phyloP scores from a whole-genome alignment of 768 basidiomycete genomes.

The Russula foetens region DNA sequence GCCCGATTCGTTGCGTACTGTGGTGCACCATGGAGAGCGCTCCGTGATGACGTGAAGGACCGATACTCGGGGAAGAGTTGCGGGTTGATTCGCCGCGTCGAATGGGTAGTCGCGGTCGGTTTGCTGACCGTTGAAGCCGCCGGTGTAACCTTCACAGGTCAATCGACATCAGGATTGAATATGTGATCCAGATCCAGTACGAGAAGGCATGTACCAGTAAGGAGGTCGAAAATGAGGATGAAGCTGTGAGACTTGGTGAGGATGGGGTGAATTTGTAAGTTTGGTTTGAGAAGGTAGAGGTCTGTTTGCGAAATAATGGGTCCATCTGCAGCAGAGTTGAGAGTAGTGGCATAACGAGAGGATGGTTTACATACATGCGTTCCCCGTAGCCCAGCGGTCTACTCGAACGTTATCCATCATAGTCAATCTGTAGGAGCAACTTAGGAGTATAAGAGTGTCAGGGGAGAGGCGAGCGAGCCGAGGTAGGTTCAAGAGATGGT shows the following conservation, averaged over 20 bases:
- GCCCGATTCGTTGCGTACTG: conserved; percentile 59
- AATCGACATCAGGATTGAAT: neutral
- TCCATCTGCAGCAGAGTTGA: conserved; percentile 43
- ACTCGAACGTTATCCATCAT: conserved; percentile 18
- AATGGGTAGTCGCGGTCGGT: conserved; percentile 53
- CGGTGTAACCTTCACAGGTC: conserved; percentile 41
- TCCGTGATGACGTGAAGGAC: conserved; percentile 33
- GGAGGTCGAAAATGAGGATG: conserved; percentile 65
- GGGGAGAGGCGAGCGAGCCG: neutral
- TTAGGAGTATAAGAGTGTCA: too few relatives aligned
- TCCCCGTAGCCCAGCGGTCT: conserved; percentile 16
- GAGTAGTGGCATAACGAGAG: neutral
- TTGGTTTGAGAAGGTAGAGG: conserved; percentile 64
- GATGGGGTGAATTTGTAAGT: conserved; percentile 68
- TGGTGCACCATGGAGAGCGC: conserved; percentile 72
- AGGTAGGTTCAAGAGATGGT: neutral
- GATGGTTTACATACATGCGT: conserved; percentile 7
- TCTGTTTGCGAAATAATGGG: conserved; percentile 76
- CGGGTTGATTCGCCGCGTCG: conserved; percentile 32
- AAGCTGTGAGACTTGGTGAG: conserved; percentile 42
- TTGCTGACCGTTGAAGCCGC: conserved; percentile 52
- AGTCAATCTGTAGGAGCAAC: neutral
- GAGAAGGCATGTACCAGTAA: conserved; percentile 40
- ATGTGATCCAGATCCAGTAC: neutral
- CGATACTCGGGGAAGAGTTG: conserved; percentile 32